Evolutionary conservation across 2,329 filamentous ascomycete genomes (phyloP).

Genomic region (Botryotinia narcissicola): DNA sequence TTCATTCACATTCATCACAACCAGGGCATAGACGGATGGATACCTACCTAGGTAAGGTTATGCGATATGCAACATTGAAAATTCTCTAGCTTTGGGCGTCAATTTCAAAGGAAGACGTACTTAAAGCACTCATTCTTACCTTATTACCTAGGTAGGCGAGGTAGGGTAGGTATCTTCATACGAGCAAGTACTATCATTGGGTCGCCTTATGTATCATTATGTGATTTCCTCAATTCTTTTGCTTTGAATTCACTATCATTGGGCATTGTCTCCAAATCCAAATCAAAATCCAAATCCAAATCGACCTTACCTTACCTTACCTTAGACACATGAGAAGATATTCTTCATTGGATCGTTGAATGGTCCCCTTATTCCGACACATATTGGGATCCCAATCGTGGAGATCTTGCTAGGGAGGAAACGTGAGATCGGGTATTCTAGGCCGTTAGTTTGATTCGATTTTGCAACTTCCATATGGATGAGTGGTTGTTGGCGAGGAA

Average conservation of each 20-base stretch:
- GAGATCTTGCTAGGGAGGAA: neutral
- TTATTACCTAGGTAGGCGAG: neutral
- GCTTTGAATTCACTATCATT: neutral
- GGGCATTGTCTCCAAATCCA: neutral
- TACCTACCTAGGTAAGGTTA: neutral
- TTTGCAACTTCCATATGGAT: neutral
- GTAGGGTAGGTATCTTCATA: neutral
- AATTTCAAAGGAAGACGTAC: neutral
- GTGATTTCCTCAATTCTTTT: neutral
- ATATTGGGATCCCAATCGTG: slow-evolving; percentile 1
- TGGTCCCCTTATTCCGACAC: slow-evolving; percentile 1
- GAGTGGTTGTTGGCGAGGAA: neutral
- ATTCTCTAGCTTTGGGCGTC: slow-evolving; percentile 10
- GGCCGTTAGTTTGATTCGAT: neutral
- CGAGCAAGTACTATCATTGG: neutral
- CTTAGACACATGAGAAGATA: neutral
- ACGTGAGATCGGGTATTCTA: neutral
- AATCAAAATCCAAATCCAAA: neutral
- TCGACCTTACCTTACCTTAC: neutral
- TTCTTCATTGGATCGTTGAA: slow-evolving; percentile 11
- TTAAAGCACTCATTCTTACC: neutral
- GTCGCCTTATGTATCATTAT: neutral
- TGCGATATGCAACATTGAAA: neutral
- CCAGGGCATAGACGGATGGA: too few species aligned
- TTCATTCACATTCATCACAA: neutral